A percentile compares a stretch with the other conserved stretches of the same genome.
Evolutionary conservation across 495 filamentous ascomycete genomes (phyloP).

Genomic region (Talaromyces adpressus): DNA sequence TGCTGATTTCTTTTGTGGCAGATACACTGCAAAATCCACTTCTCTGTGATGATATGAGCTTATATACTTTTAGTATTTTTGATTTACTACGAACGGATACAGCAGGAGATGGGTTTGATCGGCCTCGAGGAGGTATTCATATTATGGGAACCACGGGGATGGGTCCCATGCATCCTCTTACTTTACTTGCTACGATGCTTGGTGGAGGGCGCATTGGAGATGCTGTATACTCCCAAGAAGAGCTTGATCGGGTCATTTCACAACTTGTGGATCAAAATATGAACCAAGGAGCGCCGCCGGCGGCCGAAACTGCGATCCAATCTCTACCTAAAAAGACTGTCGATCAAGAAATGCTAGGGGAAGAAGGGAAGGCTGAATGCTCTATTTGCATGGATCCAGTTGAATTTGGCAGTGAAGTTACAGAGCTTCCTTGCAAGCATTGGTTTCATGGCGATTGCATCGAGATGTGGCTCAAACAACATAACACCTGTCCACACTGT

Average conservation of each 20-base stretch:
- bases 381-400: constrained; percentile 92
- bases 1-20: constrained; percentile 3
- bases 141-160: constrained; percentile 15
- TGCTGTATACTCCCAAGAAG: constrained; percentile 88
- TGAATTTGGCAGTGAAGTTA: constrained; percentile 64
- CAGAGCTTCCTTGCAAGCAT: constrained; percentile 77
- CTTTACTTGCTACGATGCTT: constrained; percentile 46
- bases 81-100: constrained; percentile 20
- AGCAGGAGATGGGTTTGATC: constrained; percentile 10
- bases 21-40: not conserved
- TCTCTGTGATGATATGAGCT: constrained; percentile 1
- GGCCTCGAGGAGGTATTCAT: constrained; percentile 14
- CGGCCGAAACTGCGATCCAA: constrained; percentile 64
- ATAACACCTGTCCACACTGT: constrained; percentile 89
- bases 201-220: constrained; percentile 64
- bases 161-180: constrained; percentile 29
- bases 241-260: constrained; percentile 80
- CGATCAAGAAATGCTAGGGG: constrained; percentile 56
- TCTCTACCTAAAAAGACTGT: constrained; percentile 63
- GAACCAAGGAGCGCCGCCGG: constrained; percentile 72
- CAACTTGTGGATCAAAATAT: constrained; percentile 77
- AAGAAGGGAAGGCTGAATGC: constrained; percentile 66
- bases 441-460: constrained; percentile 86
- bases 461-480: constrained; percentile 71
- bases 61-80: constrained; percentile 20